phyloP scores from a whole-genome alignment of 116 monocot genomes.

The Phalaenopsis hybrid region DNA sequence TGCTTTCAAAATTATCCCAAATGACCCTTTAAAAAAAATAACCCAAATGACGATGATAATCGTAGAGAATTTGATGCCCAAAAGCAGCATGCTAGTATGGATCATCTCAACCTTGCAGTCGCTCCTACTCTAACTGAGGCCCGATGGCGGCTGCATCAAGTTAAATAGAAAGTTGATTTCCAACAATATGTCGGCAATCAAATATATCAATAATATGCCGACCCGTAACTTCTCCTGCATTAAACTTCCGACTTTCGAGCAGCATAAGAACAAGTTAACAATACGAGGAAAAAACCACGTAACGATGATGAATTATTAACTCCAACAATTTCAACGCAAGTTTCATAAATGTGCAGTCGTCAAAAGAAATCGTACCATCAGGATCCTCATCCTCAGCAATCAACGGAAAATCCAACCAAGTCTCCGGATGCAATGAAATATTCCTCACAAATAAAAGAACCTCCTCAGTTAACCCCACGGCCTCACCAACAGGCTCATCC shows the following conservation, averaged over 20 bases:
- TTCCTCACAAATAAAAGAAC: slow-evolving; percentile 65
- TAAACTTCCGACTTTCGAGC: background rate
- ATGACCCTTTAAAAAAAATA: background rate
- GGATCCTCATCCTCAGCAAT: slow-evolving; percentile 32
- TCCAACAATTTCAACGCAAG: background rate
- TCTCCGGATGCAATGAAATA: slow-evolving; percentile 76
- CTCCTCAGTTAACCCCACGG: slow-evolving; percentile 76
- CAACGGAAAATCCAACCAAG: slow-evolving; percentile 80
- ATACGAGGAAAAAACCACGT: background rate
- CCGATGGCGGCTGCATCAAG: background rate
- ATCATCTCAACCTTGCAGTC: background rate
- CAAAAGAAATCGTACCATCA: slow-evolving; percentile 37
- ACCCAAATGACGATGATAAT: background rate
- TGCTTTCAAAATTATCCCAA: background rate
- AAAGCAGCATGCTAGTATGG: background rate
- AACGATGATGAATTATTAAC: background rate
- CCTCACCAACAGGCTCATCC: slow-evolving; percentile 13
- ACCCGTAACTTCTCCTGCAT: background rate
- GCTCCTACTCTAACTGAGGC: background rate
- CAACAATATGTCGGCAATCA: background rate
- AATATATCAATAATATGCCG: background rate
- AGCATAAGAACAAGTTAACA: background rate
- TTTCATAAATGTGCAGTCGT: background rate
- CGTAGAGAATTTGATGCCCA: background rate
- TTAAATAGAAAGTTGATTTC: background rate